Base-by-base conservation (phyloP, 1,284 basidiomycete genomes). In the Ustilago bromivora region DNA sequence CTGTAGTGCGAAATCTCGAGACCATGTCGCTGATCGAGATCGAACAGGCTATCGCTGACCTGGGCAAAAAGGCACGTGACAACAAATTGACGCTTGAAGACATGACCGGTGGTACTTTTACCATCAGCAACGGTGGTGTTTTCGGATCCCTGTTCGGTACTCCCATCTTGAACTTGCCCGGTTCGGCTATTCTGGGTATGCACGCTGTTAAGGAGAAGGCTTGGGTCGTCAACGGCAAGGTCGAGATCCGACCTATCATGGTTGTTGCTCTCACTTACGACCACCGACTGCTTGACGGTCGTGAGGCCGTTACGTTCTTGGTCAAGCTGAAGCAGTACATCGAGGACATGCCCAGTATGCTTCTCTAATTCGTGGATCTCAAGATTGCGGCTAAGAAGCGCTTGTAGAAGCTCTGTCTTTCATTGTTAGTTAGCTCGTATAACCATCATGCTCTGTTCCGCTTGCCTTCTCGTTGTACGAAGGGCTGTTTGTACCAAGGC, bases 81-180 rank as follows among this genome's bases (percentile, higher is more conserved):
- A 91, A 93, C 86, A 98, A 98, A 88, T 90, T 99, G 60, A 92
- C 94, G 35, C 90, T 99, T 68, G 97, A 99, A 68, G 87, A 88
- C 78, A 87, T 88, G 96, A 90, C 94, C 51, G 97, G 96, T 64
- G 96, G 96, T 60, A 92, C 94, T 28, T 98, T 99, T 90, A 99
- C 96, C 82, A 98, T 99, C 87, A 98, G 96, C 62, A 99, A 99
- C 87, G 97, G 97, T 57, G 97, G 96, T 83, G 96, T 99, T 85
- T 99, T 99, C 84, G 96, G 96, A 64, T 97, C 95, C 61, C 89
- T 98, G 56, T 98, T 93, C 86, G 96, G 96, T 59, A 99, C 96
- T 41, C 96, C 96, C 31, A 86, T 88, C 87, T 96, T 99, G 88
- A 99, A 98, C 89, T 89, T 96, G 66, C 96, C 96, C 23, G 96